These are phyloP conservation scores for Schwanniomyces polymorphus DNA, from an alignment of 805 yeast species.

Conservation along the genomic window DNA sequence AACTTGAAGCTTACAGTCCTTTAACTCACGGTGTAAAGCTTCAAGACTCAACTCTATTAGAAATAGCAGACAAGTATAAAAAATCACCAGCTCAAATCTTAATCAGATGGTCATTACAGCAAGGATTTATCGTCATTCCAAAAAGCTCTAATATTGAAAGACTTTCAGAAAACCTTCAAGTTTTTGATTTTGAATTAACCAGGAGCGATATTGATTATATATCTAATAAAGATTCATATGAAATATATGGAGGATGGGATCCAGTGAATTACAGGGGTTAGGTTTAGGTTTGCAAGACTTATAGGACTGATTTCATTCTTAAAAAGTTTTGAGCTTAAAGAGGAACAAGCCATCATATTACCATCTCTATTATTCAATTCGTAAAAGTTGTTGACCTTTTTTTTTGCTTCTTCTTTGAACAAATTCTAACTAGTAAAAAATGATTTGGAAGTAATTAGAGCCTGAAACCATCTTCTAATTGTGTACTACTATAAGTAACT, in stretches of 20 bases:
- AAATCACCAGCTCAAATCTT: slow-evolving; percentile 47
- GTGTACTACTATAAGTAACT: too few relatives aligned
- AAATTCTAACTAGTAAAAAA: too few relatives aligned
- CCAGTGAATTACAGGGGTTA: background rate
- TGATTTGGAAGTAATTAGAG: too few relatives aligned
- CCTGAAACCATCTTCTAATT: too few relatives aligned
- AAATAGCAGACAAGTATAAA: slow-evolving; percentile 33
- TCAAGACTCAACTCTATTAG: slow-evolving; percentile 14
- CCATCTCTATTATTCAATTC: too few relatives aligned
- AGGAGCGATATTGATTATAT: slow-evolving; percentile 20
- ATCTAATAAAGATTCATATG: slow-evolving; percentile 22
- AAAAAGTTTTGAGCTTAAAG: too few relatives aligned
- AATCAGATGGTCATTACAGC: slow-evolving; percentile 48
- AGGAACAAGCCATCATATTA: too few relatives aligned
- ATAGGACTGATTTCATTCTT: too few relatives aligned
- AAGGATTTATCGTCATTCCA: slow-evolving; percentile 43
- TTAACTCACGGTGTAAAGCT: slow-evolving; percentile 38
- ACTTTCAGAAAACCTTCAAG: slow-evolving; percentile 21
- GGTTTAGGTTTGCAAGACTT: too few relatives aligned
- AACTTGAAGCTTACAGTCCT: slow-evolving; percentile 39
- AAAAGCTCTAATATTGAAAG: slow-evolving; percentile 26
- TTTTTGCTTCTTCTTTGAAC: too few relatives aligned
- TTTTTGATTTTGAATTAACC: slow-evolving; percentile 25
- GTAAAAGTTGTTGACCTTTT: too few relatives aligned
- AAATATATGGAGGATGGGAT: background rate